Evolutionary conservation across 257 asterid species (phyloP).

Genomic region (Plantago major): DNA sequence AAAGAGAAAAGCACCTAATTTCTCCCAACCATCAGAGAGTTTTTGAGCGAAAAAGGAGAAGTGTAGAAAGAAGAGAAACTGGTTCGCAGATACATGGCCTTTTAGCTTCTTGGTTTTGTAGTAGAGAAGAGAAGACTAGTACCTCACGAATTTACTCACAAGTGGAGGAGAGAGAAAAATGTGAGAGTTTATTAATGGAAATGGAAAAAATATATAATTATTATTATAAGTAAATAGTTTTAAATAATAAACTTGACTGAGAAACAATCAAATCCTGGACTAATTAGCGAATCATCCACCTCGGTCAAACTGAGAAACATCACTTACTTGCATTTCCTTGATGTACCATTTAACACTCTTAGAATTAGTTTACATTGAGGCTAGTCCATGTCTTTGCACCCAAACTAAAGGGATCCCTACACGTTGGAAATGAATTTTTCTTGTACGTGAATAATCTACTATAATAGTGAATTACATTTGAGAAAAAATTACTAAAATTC

Average conservation of each 20-base stretch:
- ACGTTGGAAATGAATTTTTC: too few relatives aligned
- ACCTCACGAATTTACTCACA: constrained; percentile 19
- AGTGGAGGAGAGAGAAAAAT: constrained; percentile 21
- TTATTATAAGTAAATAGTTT: background rate
- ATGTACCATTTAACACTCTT: too few relatives aligned
- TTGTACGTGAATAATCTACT: too few relatives aligned
- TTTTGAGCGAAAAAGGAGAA: constrained; percentile 14
- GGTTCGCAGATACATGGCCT: constrained; percentile 9
- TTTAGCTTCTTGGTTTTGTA: constrained; percentile 16
- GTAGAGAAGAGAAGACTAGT: background rate
- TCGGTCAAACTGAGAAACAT: constrained; percentile 1
- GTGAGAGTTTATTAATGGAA: background rate
- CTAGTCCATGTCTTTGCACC: too few relatives aligned
- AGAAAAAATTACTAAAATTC: too few relatives aligned
- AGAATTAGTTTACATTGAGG: too few relatives aligned
- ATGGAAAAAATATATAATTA: background rate
- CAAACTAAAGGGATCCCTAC: too few relatives aligned
- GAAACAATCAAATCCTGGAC: constrained; percentile 10
- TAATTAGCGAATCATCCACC: background rate
- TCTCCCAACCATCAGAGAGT: background rate
- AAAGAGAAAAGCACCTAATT: constrained; percentile 16
- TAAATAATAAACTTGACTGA: background rate
- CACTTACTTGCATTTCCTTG: background rate
- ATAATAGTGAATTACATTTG: too few relatives aligned
- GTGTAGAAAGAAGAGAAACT: constrained; percentile 17